Conservation (phyloP, 2,329 filamentous ascomycete genomes). For the Aspergillus pseudoterreus region DNA sequence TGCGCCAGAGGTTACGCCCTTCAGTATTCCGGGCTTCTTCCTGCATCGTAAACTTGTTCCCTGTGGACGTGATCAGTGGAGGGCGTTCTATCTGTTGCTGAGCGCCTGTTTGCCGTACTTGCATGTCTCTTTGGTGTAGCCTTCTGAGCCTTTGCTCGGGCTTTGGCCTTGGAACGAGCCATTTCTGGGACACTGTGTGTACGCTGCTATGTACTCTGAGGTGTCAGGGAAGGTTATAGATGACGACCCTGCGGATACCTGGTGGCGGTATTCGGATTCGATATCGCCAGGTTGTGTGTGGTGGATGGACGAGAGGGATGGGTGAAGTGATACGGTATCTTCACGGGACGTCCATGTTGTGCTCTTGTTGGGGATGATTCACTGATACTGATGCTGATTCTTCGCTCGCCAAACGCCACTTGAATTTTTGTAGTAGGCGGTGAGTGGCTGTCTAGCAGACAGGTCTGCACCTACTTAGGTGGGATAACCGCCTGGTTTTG, state of each 20-base stretch:
- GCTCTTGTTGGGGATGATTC: too few relatives aligned
- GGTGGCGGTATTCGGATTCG: too few relatives aligned
- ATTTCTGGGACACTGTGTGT: slow-evolving; percentile 3
- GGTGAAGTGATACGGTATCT: too few relatives aligned
- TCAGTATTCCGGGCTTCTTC: slow-evolving; percentile 59
- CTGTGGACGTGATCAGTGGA: not conserved
- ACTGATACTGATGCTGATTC: too few relatives aligned
- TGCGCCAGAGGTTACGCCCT: slow-evolving; percentile 46
- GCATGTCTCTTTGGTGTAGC: not conserved
- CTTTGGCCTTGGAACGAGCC: slow-evolving; percentile 16
- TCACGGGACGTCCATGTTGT: too few relatives aligned
- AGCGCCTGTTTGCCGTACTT: slow-evolving; percentile 1
- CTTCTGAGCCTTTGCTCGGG: slow-evolving; percentile 8
- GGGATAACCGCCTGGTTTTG: not conserved
- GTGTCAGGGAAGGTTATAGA: not conserved
- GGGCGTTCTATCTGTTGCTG: not conserved
- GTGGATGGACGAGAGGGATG: too few relatives aligned
- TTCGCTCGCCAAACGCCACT: not conserved
- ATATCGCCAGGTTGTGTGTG: too few relatives aligned
- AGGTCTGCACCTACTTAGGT: not conserved
- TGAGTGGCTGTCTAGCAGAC: not conserved
- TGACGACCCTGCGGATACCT: too few relatives aligned
- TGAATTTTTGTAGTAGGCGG: not conserved
- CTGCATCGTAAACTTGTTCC: slow-evolving; percentile 43
- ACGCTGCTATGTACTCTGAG: not conserved